Conservation (phyloP, 352 stramenopile species). For the Globisporangium okanoganense region DNA sequence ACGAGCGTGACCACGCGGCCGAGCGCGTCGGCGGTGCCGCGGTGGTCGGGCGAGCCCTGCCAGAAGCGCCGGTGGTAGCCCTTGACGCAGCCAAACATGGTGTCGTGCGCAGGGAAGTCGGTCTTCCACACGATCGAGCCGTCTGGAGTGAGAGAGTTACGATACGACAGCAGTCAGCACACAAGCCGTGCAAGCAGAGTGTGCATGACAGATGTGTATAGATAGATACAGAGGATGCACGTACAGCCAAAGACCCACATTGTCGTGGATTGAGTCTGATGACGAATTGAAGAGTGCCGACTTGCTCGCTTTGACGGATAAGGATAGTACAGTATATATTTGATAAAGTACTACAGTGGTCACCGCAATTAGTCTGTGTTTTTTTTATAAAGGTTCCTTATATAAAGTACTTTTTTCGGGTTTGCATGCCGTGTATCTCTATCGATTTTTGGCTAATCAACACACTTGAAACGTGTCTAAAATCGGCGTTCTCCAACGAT, state of each 20-base stretch:
- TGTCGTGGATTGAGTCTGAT: neutral
- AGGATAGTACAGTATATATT: neutral
- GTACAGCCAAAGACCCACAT: slow-evolving; percentile 12
- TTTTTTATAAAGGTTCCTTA: too few relatives aligned
- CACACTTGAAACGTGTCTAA: too few relatives aligned
- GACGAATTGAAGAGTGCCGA: neutral
- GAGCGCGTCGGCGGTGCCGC: slow-evolving; percentile 68
- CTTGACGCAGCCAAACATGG: slow-evolving; percentile 52
- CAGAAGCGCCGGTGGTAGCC: slow-evolving; percentile 88
- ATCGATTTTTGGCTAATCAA: too few relatives aligned
- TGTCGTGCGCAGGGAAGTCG: slow-evolving; percentile 28
- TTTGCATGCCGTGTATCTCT: too few relatives aligned
- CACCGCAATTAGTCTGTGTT: too few relatives aligned
- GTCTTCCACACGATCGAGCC: slow-evolving; percentile 36
- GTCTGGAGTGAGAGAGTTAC: slow-evolving; percentile 9
- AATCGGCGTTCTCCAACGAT: too few relatives aligned
- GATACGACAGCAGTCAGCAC: neutral
- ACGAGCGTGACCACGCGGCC: slow-evolving; percentile 88
- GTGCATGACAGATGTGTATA: neutral
- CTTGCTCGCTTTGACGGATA: neutral
- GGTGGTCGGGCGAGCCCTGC: slow-evolving; percentile 87
- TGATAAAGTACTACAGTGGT: neutral
- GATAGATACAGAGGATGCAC: neutral
- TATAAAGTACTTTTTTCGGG: too few relatives aligned
- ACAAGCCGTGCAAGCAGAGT: neutral